These are phyloP conservation scores for Lachancea waltii DNA, from an alignment of 805 yeast genomes.

Conservation along the genomic window DNA sequence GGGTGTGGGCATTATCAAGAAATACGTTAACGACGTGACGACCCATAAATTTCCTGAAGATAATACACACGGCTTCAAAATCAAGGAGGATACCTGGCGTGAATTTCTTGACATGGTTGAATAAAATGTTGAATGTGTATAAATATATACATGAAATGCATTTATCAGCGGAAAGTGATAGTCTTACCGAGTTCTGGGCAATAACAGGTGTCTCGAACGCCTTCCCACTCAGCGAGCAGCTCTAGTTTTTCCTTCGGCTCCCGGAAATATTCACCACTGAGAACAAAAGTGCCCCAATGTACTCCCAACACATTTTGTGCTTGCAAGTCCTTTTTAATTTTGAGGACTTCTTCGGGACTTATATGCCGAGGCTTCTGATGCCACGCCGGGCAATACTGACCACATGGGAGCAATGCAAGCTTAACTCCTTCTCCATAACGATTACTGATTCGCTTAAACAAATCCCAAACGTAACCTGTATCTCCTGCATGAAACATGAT, in stretches of 20 bases:
- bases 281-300: constrained; percentile 93
- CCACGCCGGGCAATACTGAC: constrained; percentile 94
- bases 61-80: constrained; percentile 56
- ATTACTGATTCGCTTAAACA: constrained; percentile 60
- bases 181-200: constrained; percentile 77
- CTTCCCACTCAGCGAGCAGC: constrained; percentile 38
- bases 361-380: constrained; percentile 87
- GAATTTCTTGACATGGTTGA: constrained; percentile 34
- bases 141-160: neutral
- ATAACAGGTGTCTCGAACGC: constrained; percentile 36
- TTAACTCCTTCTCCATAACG: constrained; percentile 53
- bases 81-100: constrained; percentile 55
- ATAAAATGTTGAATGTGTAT: constrained; percentile 2
- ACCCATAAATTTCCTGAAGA: constrained; percentile 51
- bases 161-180: constrained; percentile 5
- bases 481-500: constrained; percentile 90
- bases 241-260: constrained; percentile 69
- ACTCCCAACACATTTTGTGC: constrained; percentile 71
- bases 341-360: constrained; percentile 69
- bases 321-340: constrained; percentile 56
- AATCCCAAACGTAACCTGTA: constrained; percentile 76
- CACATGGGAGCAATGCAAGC: constrained; percentile 81
- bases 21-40: constrained; percentile 58
- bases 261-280: constrained; percentile 79
- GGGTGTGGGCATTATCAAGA: constrained; percentile 45